A percentile compares a stretch with the other conserved stretches of the same genome.
These are phyloP conservation scores for Fusarium albosuccineum DNA, from an alignment of 2,329 filamentous ascomycete species.

Conservation along the genomic window DNA sequence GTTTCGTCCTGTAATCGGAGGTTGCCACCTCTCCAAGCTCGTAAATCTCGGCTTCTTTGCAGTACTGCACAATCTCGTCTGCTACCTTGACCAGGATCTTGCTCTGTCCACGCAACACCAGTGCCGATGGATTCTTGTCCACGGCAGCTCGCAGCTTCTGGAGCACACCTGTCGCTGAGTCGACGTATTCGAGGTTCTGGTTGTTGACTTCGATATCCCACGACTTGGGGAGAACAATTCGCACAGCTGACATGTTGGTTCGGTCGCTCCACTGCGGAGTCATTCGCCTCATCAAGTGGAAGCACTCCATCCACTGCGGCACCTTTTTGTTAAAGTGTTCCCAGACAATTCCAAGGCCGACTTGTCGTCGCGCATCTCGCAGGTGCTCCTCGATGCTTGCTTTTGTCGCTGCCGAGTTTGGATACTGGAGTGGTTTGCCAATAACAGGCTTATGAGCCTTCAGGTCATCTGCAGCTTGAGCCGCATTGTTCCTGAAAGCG, in stretches of 20 bases:
- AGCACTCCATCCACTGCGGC: slow-evolving; percentile 56
- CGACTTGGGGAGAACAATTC: slow-evolving; percentile 53
- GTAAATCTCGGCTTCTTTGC: slow-evolving; percentile 51
- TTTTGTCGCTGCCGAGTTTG: slow-evolving; percentile 40
- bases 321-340: slow-evolving; percentile 45
- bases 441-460: slow-evolving; percentile 47
- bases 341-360: slow-evolving; percentile 52
- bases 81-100: slow-evolving; percentile 50
- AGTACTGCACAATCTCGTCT: slow-evolving; percentile 50
- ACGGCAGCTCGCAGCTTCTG: slow-evolving; percentile 51
- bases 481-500: slow-evolving; percentile 45
- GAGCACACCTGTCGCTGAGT: slow-evolving; percentile 51
- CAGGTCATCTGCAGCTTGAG: slow-evolving; percentile 30
- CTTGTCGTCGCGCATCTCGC: slow-evolving; percentile 52
- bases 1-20: slow-evolving; percentile 52
- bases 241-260: slow-evolving; percentile 52
- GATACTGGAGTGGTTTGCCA: slow-evolving; percentile 46
- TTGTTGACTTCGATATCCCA: slow-evolving; percentile 52
- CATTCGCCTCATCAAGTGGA: slow-evolving; percentile 54
- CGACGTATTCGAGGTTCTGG: slow-evolving; percentile 51
- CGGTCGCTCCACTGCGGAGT: slow-evolving; percentile 52
- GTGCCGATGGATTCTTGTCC: slow-evolving; percentile 50
- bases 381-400: slow-evolving; percentile 39
- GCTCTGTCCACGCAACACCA: slow-evolving; percentile 51
- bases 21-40: slow-evolving; percentile 53